A percentile compares a stretch with the other conserved stretches of the same genome.
phyloP scores from a whole-genome alignment of 495 filamentous ascomycete genomes.

The Friedmanniomyces simplex region DNA sequence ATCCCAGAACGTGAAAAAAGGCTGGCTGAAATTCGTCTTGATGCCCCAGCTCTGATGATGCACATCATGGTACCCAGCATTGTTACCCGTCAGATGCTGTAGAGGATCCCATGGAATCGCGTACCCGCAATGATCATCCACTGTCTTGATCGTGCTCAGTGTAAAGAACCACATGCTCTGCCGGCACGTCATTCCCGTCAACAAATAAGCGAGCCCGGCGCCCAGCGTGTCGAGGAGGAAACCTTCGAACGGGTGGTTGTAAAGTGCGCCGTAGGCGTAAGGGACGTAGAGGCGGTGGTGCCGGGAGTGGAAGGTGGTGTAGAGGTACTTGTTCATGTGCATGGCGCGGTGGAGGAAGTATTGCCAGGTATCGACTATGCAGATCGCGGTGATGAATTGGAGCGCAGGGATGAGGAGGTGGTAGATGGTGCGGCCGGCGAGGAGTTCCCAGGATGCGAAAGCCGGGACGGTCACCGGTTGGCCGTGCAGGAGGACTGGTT shows the following conservation, averaged over 20 bases:
- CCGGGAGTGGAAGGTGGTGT: conserved; percentile 83
- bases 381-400: conserved; percentile 63
- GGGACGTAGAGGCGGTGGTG: conserved; percentile 96
- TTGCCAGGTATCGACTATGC: conserved; percentile 85
- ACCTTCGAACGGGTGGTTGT: conserved; percentile 89
- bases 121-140: conserved; percentile 96
- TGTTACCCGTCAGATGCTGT: conserved; percentile 83
- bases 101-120: conserved; percentile 90
- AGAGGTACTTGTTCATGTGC: conserved; percentile 93
- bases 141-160: conserved; percentile 79
- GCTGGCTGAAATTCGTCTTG: conserved; percentile 68
- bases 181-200: conserved; percentile 63
- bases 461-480: conserved; percentile 22
- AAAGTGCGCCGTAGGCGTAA: conserved; percentile 92
- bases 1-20: conserved; percentile 85
- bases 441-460: conserved; percentile 65
- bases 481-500: conserved; percentile 19
- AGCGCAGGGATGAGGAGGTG: conserved; percentile 62
- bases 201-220: conserved; percentile 67
- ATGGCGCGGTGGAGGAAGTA: conserved; percentile 92
- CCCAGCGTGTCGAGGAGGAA: conserved; percentile 88
- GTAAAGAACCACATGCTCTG: conserved; percentile 81
- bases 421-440: conserved; percentile 64
- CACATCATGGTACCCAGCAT: conserved; percentile 90
- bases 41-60: conserved; percentile 99